These are phyloP conservation scores for Trichoderma aggressivum DNA, from an alignment of 2,329 filamentous ascomycete genomes.

Conservation along the genomic window DNA sequence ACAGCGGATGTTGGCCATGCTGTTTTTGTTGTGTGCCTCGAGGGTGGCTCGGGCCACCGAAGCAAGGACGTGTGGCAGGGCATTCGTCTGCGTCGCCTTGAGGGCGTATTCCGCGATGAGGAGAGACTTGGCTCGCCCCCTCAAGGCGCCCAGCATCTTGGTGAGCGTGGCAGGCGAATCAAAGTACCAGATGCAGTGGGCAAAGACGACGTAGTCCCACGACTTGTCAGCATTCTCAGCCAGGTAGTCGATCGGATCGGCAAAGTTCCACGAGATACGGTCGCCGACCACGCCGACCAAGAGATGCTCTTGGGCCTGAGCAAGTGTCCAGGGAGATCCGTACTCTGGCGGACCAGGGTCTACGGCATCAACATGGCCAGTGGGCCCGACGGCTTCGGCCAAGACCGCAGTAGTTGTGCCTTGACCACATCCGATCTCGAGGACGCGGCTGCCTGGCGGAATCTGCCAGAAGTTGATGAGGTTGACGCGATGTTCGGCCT, in stretches of 20 bases:
- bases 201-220: slow-evolving; percentile 47
- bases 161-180: slow-evolving; percentile 31
- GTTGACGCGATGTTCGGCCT: slow-evolving; percentile 36
- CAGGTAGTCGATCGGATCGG: slow-evolving; percentile 37
- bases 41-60: slow-evolving; percentile 42
- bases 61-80: slow-evolving; percentile 50
- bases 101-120: slow-evolving; percentile 31
- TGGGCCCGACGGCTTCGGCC: slow-evolving; percentile 43
- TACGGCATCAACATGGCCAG: slow-evolving; percentile 47
- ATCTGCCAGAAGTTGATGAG: slow-evolving; percentile 38
- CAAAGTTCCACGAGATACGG: slow-evolving; percentile 43
- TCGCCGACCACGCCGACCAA: slow-evolving; percentile 37
- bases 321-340: slow-evolving; percentile 47
- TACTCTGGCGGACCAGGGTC: slow-evolving; percentile 52
- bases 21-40: slow-evolving; percentile 39
- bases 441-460: slow-evolving; percentile 39
- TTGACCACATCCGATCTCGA: slow-evolving; percentile 60
- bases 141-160: slow-evolving; percentile 24
- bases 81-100: slow-evolving; percentile 35
- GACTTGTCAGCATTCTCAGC: slow-evolving; percentile 21
- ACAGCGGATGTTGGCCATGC: slow-evolving; percentile 46
- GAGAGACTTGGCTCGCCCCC: slow-evolving; percentile 22
- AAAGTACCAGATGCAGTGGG: slow-evolving; percentile 56
- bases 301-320: slow-evolving; percentile 46
- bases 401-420: slow-evolving; percentile 55